Evolutionary conservation across 768 basidiomycete genomes (phyloP), one percentile per base, ranked within the genome.

Genomic region (Russula griseocarnosa): DNA sequence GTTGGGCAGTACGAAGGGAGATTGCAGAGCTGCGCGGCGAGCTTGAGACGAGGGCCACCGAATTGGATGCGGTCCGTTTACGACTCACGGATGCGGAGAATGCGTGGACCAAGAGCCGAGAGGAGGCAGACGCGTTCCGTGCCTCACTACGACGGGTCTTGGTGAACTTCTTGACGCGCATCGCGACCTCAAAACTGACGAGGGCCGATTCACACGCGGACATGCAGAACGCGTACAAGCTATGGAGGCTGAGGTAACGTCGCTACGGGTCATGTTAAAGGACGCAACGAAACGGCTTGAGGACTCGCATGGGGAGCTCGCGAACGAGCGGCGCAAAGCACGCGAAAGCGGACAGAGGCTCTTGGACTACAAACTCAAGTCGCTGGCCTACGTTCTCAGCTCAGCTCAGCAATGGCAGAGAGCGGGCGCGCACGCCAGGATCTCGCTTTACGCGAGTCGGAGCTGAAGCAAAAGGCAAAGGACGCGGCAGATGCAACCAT

Each of bases 121-220:
- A 95, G 76, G 94, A 98, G 77, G 92, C 94, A 3, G 95, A 97
- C 73, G 85, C 89, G 2, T 86, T 94, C 74, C 81, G 94, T 59
- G 88, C 90, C 78, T 94, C 57, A 94, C 94, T 3, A 96, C 92
- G 2, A 86, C 87, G 53, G 83, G 87, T 70, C 82, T 97, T 3
- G 94, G 93, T 26, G 85, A 95, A 72, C 79, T 97, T 22, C 79
- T 97, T 52, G 92, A 95, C 72, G 86, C 89, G 3, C 94, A 96
- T 77, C 84, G 87, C 40, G 90, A 92, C 70, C 79, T 94, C 57
- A 85, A 83, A 73, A 83, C 87, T 14, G 93, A 94, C 70, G 92
- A 97, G 71, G 90, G 92, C 68, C 83, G 91, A 30, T 66, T 85
- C 24, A 73, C 81, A 36, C 84, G 89, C 34, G 91, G 86, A 3